A percentile compares a stretch with the other conserved stretches of the same genome.
phyloP scores from a whole-genome alignment of 2,329 filamentous ascomycete species.

The Colletotrichum noveboracense region DNA sequence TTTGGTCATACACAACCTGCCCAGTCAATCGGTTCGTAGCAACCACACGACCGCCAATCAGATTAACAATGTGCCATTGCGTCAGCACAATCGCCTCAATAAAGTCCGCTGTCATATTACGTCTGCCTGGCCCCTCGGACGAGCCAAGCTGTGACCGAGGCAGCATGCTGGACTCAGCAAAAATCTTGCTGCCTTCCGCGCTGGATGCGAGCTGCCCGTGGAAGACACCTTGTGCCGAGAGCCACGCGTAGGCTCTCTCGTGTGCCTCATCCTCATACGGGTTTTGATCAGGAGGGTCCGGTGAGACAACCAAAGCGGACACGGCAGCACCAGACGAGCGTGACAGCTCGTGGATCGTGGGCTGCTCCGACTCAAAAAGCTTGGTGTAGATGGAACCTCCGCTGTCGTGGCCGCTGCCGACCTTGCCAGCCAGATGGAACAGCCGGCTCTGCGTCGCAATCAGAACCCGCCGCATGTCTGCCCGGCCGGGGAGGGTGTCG shows the following conservation, averaged over 20 bases:
- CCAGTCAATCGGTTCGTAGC: constrained; percentile 89
- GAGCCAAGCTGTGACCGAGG: constrained; percentile 68
- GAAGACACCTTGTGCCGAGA: constrained; percentile 84
- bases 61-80: constrained; percentile 88
- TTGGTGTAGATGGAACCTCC: constrained; percentile 85
- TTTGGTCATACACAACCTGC: constrained; percentile 84
- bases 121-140: constrained; percentile 50
- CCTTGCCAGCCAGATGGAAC: constrained; percentile 80
- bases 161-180: constrained; percentile 80
- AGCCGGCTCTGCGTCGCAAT: constrained; percentile 80
- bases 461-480: constrained; percentile 78
- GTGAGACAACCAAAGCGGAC: constrained; percentile 77
- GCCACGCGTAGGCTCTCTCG: constrained; percentile 87
- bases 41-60: constrained; percentile 83
- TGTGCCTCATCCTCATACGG: constrained; percentile 60
- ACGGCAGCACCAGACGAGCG: constrained; percentile 62
- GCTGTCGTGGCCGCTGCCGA: constrained; percentile 78
- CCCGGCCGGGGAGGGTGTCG: constrained; percentile 70
- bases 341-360: constrained; percentile 75
- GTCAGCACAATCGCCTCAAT: constrained; percentile 85
- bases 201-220: constrained; percentile 79
- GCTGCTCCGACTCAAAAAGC: constrained; percentile 87
- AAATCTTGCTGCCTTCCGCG: constrained; percentile 74
- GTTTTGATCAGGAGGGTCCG: constrained; percentile 66
- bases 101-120: constrained; percentile 70